Evolutionary conservation across 2,329 filamentous ascomycete genomes (phyloP), one percentile per base, ranked within the genome.

Genomic region (Aspergillus tubingensis): DNA sequence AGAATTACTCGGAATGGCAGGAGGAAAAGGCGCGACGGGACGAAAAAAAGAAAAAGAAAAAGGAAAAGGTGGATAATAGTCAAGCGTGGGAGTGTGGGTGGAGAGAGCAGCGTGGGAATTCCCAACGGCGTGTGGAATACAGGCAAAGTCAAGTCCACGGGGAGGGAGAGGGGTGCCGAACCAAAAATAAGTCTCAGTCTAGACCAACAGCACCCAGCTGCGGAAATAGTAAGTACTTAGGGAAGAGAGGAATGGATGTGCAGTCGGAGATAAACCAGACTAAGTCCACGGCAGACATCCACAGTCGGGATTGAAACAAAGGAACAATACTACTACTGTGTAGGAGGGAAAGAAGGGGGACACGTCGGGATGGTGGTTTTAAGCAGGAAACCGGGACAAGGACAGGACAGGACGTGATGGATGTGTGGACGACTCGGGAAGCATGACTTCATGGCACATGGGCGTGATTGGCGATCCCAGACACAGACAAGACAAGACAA

Each of bases 121-220:
- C 21, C 21, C 25, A 50, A 53, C 39, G 52, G 57, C 47, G 32
- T 21, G 25, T 36, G 23, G 23, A 23, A 23, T 23, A 36, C 32
- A 36, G 32, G 32, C 32, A 36, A 36, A 27, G 25, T 27, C 25
- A 36, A 13, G 27, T 44, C 41, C 41, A 44, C 41, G 61, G 38
- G 39, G 54, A 5, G 38, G 39, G 54, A 2, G 32, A 10, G 11
- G 4, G 30, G 4, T 4, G 58, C 52, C 47, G 48, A 61, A 58
- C 61, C 61, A 63, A 61, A 62, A 63, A 61, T 61, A 58, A 62
- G 54, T 63, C 30, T 48, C 32, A 60, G 61, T 62, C 61, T 62
- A 62, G 61, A 59, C 32, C 41, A 44, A 19, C 41, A 44, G 41
- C 41, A 23, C 41, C 41, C 41, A 44, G 41, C 41, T 44, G 41